These are phyloP conservation scores for Cyclotella sp. DNA, from an alignment of 108 stramenopile genomes.

Conservation along the genomic window DNA sequence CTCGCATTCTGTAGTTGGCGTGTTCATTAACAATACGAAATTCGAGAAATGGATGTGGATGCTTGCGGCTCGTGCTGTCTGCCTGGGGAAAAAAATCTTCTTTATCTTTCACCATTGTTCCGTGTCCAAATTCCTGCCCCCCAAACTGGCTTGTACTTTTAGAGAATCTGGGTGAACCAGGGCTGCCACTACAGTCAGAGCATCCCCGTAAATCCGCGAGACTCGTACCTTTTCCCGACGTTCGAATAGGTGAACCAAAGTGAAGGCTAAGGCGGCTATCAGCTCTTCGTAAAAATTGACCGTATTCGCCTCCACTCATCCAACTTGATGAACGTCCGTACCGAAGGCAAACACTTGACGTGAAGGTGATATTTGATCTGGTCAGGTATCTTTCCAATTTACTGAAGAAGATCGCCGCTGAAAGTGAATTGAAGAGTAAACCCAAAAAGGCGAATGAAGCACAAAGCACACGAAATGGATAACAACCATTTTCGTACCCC, in stretches of 20 bases:
- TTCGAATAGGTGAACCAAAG: too few species aligned
- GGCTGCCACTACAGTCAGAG: not conserved
- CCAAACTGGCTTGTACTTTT: not conserved
- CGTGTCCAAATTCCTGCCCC: not conserved
- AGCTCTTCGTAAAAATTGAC: slow-evolving; percentile 9
- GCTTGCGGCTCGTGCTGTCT: not conserved
- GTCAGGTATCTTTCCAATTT: slow-evolving; percentile 33
- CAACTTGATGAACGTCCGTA: not conserved
- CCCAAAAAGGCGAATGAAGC: slow-evolving; percentile 46
- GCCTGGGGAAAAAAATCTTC: not conserved
- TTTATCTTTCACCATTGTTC: not conserved
- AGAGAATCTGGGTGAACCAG: not conserved
- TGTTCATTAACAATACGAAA: slow-evolving; percentile 34
- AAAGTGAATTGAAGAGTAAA: slow-evolving; percentile 42
- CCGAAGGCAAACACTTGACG: slow-evolving; percentile 35
- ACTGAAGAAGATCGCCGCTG: slow-evolving; percentile 32
- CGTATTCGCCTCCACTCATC: not conserved
- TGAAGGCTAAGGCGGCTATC: not conserved
- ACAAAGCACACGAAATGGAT: slow-evolving; percentile 23
- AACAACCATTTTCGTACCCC: slow-evolving; percentile 26
- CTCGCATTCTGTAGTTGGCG: slow-evolving; percentile 23
- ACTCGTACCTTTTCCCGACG: too few species aligned
- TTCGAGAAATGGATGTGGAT: slow-evolving; percentile 31
- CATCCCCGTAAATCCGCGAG: not conserved
- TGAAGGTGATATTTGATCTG: slow-evolving; percentile 36